Evolutionary conservation across 73 alveolate genomes (phyloP).

Genomic region (Uronychia binucleata): DNA sequence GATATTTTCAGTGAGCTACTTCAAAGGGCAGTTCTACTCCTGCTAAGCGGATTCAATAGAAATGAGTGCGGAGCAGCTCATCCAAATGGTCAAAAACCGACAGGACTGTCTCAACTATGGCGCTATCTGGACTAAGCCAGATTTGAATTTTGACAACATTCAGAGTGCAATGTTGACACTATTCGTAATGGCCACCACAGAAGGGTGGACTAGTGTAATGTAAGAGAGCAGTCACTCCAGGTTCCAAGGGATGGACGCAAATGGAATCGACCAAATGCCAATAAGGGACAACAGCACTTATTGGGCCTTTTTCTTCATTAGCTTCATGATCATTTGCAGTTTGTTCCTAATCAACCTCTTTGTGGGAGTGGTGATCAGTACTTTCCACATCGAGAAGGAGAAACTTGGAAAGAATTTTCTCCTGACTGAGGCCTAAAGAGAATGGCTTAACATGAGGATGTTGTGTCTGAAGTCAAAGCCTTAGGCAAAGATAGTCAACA

Average conservation of each 20-base stretch:
- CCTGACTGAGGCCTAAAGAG: conserved; percentile 48
- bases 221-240: conserved; percentile 3
- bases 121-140: conserved; percentile 57
- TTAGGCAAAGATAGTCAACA: conserved; percentile 12
- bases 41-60: conserved; percentile 4
- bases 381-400: conserved; percentile 71
- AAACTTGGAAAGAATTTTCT: conserved; percentile 16
- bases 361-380: conserved; percentile 27
- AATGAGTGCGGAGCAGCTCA: not conserved
- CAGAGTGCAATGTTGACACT: conserved; percentile 56
- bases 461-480: conserved; percentile 42
- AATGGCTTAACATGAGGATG: conserved; percentile 55
- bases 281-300: conserved; percentile 22
- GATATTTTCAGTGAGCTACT: conserved; percentile 59
- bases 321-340: conserved; percentile 42
- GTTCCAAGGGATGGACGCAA: conserved; percentile 49
- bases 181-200: conserved; percentile 53
- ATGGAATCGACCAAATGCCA: conserved; percentile 34
- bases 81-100: not conserved
- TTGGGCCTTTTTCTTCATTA: conserved; percentile 49
- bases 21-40: conserved; percentile 64
- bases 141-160: conserved; percentile 69
- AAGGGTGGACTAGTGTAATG: conserved; percentile 41
- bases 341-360: not conserved
- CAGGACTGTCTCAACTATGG: conserved; percentile 57